Percentiles rank a stretch among this genome's conserved stretches.
These are phyloP conservation scores for Tulasnella sp. DNA, from an alignment of 768 basidiomycete genomes.

Conservation along the genomic window DNA sequence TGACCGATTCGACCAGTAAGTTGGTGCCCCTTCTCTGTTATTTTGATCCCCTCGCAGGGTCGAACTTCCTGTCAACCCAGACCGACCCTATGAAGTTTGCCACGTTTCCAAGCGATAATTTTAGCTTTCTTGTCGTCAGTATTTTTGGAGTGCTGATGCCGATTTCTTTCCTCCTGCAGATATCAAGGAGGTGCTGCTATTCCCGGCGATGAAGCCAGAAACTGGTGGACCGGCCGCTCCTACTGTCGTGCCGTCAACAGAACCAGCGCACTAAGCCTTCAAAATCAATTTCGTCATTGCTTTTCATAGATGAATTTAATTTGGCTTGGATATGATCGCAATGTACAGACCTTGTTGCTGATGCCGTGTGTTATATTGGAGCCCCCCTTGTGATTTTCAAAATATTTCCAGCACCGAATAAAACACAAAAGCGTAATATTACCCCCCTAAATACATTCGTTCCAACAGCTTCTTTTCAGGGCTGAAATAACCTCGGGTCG, in stretches of 20 bases:
- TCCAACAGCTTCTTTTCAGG: too few species aligned
- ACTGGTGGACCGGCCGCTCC: conserved; percentile 19
- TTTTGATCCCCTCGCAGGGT: background rate
- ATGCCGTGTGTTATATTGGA: background rate
- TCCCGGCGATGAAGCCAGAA: conserved; percentile 93
- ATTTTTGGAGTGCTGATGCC: background rate
- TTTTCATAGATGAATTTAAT: background rate
- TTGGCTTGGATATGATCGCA: too few species aligned
- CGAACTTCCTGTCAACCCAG: background rate
- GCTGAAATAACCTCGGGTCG: background rate
- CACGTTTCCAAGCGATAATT: background rate
- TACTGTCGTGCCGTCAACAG: background rate
- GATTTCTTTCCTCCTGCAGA: conserved; percentile 39
- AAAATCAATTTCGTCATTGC: background rate
- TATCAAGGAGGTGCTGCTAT: conserved; percentile 93
- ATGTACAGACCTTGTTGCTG: too few species aligned
- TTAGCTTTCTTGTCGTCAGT: conserved; percentile 16
- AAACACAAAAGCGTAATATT: too few species aligned
- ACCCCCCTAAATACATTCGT: too few species aligned
- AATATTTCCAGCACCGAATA: background rate
- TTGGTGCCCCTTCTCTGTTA: conserved; percentile 18
- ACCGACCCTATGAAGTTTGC: background rate
- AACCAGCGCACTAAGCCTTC: background rate
- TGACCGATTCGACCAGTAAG: conserved; percentile 90
- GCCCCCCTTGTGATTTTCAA: background rate